These are phyloP conservation scores for Phaeosphaeria sp. DNA, from an alignment of 2,329 filamentous ascomycete species.

Conservation along the genomic window DNA sequence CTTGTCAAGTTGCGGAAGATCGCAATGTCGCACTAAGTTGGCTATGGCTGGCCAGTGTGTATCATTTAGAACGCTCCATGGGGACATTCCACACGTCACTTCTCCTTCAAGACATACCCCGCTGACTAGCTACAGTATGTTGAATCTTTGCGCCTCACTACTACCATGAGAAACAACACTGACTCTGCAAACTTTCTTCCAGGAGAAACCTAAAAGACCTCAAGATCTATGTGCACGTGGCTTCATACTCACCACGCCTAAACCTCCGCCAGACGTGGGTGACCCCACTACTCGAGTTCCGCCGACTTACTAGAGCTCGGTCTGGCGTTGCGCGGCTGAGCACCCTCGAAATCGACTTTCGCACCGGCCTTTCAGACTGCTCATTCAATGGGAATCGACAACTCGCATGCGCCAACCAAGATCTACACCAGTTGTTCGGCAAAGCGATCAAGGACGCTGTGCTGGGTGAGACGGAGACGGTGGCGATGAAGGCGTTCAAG, in stretches of 20 bases:
- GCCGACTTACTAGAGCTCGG: slow-evolving; percentile 14
- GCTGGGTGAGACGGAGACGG: slow-evolving; percentile 30
- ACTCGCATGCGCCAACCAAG: slow-evolving; percentile 19
- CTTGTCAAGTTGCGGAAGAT: too few species aligned
- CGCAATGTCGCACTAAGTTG: too few species aligned
- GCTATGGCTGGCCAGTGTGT: too few species aligned
- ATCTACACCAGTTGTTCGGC: slow-evolving; percentile 37
- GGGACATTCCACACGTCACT: too few species aligned
- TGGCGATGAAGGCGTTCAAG: slow-evolving; percentile 35
- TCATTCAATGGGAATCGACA: slow-evolving; percentile 9
- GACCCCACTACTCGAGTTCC: slow-evolving; percentile 37
- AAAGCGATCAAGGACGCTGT: slow-evolving; percentile 33
- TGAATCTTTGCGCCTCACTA: neutral
- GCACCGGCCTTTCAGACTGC: slow-evolving; percentile 3
- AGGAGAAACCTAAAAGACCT: slow-evolving; percentile 24
- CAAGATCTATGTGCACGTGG: slow-evolving; percentile 26
- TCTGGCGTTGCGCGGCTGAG: neutral
- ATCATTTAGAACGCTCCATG: too few species aligned
- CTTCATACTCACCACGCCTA: slow-evolving; percentile 24
- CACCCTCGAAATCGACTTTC: slow-evolving; percentile 24
- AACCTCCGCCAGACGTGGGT: slow-evolving; percentile 33
- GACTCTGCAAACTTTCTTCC: neutral
- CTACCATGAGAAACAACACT: neutral
- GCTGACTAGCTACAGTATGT: neutral
- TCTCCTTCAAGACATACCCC: neutral